A percentile compares a stretch with the other conserved stretches of the same genome.
Conservation (phyloP, 208 protist genomes). For the Phytomonas francai region DNA sequence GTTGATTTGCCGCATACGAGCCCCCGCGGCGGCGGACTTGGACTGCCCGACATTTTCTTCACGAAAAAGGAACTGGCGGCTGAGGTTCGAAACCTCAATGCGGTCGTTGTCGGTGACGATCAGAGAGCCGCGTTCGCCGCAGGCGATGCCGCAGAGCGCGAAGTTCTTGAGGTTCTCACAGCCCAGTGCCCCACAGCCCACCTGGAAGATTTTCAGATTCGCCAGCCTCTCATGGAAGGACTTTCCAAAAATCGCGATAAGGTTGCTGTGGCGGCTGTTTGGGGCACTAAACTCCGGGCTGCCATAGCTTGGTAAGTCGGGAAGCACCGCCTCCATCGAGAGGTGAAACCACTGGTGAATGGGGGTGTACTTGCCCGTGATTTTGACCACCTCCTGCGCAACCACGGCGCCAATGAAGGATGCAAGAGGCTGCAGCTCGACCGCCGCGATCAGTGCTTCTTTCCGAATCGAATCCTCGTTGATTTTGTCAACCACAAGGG, state of each 20-base stretch:
- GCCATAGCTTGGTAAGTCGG: slow-evolving; percentile 13
- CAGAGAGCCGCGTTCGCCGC: slow-evolving; percentile 69
- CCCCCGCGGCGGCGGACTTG: slow-evolving; percentile 93
- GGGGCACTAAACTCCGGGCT: slow-evolving; percentile 32
- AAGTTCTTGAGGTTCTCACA: slow-evolving; percentile 99
- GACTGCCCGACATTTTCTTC: slow-evolving; percentile 93
- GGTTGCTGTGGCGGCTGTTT: slow-evolving; percentile 62
- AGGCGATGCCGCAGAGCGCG: slow-evolving; percentile 97
- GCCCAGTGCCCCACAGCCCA: slow-evolving; percentile 98
- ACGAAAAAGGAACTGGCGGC: slow-evolving; percentile 99
- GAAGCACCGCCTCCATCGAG: slow-evolving; percentile 79
- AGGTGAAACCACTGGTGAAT: slow-evolving; percentile 95
- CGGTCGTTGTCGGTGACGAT: slow-evolving; percentile 99
- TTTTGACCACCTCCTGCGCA: slow-evolving; percentile 97
- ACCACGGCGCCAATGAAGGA: slow-evolving; percentile 93
- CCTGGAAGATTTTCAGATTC: slow-evolving; percentile 88
- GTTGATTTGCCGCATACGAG: slow-evolving; percentile 95
- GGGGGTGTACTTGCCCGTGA: slow-evolving; percentile 94
- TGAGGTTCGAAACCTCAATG: slow-evolving; percentile 99
- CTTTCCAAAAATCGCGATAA: slow-evolving; percentile 74
- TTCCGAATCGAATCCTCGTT: slow-evolving; percentile 40
- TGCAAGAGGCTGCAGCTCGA: slow-evolving; percentile 84
- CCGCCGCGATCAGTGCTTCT: slow-evolving; percentile 49
- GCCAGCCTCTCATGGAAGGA: slow-evolving; percentile 53
- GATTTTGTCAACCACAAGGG: slow-evolving; percentile 45